Evolutionary conservation across 106 monocot genomes (phyloP).

Genomic region (Dioscorea zingiberensis): DNA sequence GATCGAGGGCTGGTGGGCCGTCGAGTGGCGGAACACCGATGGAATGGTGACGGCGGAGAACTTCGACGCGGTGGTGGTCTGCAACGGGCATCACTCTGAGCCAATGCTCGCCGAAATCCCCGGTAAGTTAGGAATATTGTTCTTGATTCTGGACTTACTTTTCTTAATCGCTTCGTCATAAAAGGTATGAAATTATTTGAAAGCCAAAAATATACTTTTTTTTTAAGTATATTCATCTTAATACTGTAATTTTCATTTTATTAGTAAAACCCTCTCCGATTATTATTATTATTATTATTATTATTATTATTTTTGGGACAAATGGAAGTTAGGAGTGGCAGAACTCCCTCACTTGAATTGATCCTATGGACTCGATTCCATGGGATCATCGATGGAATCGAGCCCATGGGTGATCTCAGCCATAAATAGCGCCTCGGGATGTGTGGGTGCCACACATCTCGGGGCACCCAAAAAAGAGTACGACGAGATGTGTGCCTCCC

Average conservation of each 20-base stretch:
- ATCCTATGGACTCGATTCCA: too few relatives aligned
- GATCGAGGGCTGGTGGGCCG: conserved; percentile 25
- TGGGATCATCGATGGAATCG: too few relatives aligned
- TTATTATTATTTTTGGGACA: too few relatives aligned
- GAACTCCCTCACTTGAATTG: too few relatives aligned
- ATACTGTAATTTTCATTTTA: background rate
- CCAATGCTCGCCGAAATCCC: conserved; percentile 29
- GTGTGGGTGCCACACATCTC: too few relatives aligned
- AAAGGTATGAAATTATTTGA: background rate
- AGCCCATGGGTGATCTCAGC: too few relatives aligned
- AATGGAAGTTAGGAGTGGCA: too few relatives aligned
- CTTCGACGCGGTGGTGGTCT: conserved; percentile 60
- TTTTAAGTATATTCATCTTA: background rate
- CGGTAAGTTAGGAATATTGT: conserved; percentile 15
- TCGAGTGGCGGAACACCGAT: conserved; percentile 12
- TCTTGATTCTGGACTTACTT: background rate
- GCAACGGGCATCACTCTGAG: conserved; percentile 27
- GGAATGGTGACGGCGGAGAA: conserved; percentile 18
- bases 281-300: too few relatives aligned
- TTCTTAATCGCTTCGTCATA: background rate
- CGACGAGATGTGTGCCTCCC: too few relatives aligned
- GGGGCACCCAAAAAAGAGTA: too few relatives aligned
- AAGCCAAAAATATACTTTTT: background rate
- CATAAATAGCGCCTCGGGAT: too few relatives aligned
- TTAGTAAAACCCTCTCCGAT: background rate